These are phyloP conservation scores for Monosporascus sp. DNA, from an alignment of 2,329 filamentous ascomycete genomes.

Conservation along the genomic window DNA sequence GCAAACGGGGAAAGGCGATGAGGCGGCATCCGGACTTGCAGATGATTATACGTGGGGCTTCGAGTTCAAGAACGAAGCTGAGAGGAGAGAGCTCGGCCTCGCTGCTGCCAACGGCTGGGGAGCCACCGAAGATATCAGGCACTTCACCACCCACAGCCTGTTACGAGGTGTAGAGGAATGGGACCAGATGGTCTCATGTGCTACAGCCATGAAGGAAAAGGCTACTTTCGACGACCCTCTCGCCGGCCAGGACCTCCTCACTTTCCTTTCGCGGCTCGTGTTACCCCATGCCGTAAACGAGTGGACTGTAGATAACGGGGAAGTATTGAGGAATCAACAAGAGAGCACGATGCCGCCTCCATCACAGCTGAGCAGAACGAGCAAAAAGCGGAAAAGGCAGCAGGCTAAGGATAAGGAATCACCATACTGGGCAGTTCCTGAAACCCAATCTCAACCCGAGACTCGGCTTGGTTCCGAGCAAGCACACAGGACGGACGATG, in stretches of 20 bases:
- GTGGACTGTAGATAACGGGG: not conserved
- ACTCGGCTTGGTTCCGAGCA: not conserved
- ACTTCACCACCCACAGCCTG: constrained; percentile 23
- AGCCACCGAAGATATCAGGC: constrained; percentile 19
- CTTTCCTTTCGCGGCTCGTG: constrained; percentile 16
- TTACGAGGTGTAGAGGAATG: constrained; percentile 29
- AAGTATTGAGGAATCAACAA: not conserved
- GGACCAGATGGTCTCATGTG: constrained; percentile 28
- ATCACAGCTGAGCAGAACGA: constrained; percentile 4
- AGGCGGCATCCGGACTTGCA: constrained; percentile 8
- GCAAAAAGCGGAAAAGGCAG: constrained; percentile 2
- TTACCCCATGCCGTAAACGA: not conserved
- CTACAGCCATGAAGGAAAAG: constrained; percentile 20
- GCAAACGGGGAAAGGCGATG: not conserved
- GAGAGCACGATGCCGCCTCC: not conserved
- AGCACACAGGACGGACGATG: not conserved
- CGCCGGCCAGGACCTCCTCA: constrained; percentile 22
- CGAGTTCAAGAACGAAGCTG: constrained; percentile 19
- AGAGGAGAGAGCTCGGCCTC: constrained; percentile 22
- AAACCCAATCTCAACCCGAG: not conserved
- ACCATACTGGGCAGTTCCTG: constrained; percentile 14
- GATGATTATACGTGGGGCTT: constrained; percentile 29
- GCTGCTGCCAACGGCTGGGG: constrained; percentile 19
- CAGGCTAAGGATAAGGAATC: constrained; percentile 9
- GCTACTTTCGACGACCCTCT: constrained; percentile 12